A percentile compares a stretch with the other conserved stretches of the same genome.
phyloP scores from a whole-genome alignment of 163 green algal genomes.

The Chlamydomonas reinhardtii region DNA sequence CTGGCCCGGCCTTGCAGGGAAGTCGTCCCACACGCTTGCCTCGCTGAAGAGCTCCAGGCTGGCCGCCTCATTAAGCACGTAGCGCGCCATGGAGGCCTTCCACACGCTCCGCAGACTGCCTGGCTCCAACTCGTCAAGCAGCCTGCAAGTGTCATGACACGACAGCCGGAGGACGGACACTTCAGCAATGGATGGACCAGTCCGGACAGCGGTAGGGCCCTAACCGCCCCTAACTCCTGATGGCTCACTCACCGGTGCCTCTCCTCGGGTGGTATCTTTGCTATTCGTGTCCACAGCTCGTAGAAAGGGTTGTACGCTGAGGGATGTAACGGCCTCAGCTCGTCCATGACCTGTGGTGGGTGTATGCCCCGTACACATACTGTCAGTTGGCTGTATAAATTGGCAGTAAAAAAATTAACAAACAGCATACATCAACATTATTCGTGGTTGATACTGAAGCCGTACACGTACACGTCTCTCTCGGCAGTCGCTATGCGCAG shows the following conservation, averaged over 20 bases:
- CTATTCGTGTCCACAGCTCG: constrained; percentile 63
- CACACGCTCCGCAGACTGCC: constrained; percentile 57
- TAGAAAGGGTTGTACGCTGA: constrained; percentile 52
- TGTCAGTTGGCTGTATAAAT: too few species aligned
- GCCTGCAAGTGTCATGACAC: background rate
- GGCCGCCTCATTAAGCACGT: constrained; percentile 54
- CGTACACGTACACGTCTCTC: too few species aligned
- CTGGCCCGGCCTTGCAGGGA: constrained; percentile 55
- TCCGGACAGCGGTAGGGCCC: too few species aligned
- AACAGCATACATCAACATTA: too few species aligned
- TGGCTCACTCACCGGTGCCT: constrained; percentile 2
- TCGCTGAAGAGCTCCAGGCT: constrained; percentile 53
- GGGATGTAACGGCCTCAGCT: constrained; percentile 60
- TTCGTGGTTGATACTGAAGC: too few species aligned
- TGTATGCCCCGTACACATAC: too few species aligned
- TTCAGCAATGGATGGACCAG: too few species aligned
- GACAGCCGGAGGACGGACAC: background rate
- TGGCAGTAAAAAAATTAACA: too few species aligned
- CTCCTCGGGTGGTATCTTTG: constrained; percentile 56
- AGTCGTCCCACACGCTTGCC: constrained; percentile 59
- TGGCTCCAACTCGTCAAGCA: constrained; percentile 62
- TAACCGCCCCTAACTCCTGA: too few species aligned
- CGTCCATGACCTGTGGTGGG: constrained; percentile 47
- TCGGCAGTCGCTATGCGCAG: too few species aligned
- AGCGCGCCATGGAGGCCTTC: constrained; percentile 57